These are phyloP conservation scores for Blechomonas ayalai DNA, from an alignment of 208 protist species.

Conservation along the genomic window DNA sequence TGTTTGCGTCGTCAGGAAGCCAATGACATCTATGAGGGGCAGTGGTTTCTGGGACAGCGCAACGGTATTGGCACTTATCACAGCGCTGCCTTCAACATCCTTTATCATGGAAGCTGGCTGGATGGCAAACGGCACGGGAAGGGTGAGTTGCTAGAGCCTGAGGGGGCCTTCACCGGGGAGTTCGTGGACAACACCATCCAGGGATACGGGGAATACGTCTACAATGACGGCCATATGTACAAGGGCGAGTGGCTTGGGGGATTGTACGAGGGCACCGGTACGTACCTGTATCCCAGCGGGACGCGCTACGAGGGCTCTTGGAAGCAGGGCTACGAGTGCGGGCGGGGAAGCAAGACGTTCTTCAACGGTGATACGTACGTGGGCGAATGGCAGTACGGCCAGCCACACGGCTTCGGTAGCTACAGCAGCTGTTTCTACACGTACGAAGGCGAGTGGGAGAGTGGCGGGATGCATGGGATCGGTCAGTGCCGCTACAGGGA, in stretches of 20 bases:
- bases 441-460: slow-evolving; percentile 74
- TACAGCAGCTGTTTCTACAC: slow-evolving; percentile 37
- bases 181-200: slow-evolving; percentile 69
- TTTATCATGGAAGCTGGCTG: slow-evolving; percentile 81
- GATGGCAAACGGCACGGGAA: slow-evolving; percentile 76
- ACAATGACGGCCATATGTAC: slow-evolving; percentile 85
- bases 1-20: slow-evolving; percentile 29
- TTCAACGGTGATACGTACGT: slow-evolving; percentile 73
- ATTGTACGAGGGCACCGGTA: slow-evolving; percentile 66
- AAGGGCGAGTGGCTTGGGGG: slow-evolving; percentile 79
- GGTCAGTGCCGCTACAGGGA: slow-evolving; percentile 64
- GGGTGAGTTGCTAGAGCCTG: slow-evolving; percentile 75
- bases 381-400: slow-evolving; percentile 63
- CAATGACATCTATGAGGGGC: slow-evolving; percentile 81
- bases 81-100: slow-evolving; percentile 37
- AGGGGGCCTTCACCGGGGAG: slow-evolving; percentile 69
- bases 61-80: slow-evolving; percentile 62
- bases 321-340: slow-evolving; percentile 55
- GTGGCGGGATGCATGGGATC: slow-evolving; percentile 46
- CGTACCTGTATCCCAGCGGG: slow-evolving; percentile 61
- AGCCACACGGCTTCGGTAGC: slow-evolving; percentile 62
- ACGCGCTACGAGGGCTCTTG: slow-evolving; percentile 75
- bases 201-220: slow-evolving; percentile 86
- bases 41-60: slow-evolving; percentile 79
- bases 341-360: slow-evolving; percentile 65